A percentile compares a stretch with the other conserved stretches of the same genome.
phyloP scores from a whole-genome alignment of 805 yeast species.

The Yarrowia sp. region DNA sequence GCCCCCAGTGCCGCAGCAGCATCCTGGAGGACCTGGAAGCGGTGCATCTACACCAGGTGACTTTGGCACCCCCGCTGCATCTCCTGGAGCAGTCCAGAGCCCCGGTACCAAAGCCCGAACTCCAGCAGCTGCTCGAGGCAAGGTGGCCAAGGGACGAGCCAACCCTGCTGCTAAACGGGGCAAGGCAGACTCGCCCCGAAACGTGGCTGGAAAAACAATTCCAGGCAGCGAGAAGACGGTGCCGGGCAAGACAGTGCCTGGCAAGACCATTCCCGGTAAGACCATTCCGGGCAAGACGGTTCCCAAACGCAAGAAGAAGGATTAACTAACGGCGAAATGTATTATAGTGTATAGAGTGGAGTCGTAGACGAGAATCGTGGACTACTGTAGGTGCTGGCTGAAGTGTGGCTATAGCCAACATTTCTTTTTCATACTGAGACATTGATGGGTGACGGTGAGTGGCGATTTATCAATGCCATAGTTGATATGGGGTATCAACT shows the following conservation, averaged over 20 bases:
- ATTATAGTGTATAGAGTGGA: constrained; percentile 6
- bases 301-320: constrained; percentile 18
- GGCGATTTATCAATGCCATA: too few species aligned
- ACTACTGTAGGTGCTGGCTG: too few species aligned
- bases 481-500: too few species aligned
- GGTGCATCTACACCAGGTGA: background rate
- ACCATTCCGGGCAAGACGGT: constrained; percentile 17
- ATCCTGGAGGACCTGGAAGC: constrained; percentile 2
- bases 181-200: constrained; percentile 18
- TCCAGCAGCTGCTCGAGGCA: background rate
- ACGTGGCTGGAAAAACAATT: constrained; percentile 15
- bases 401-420: too few species aligned
- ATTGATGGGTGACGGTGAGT: too few species aligned
- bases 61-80: constrained; percentile 10
- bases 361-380: background rate
- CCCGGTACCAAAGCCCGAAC: constrained; percentile 12
- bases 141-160: constrained; percentile 8
- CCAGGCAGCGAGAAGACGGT: constrained; percentile 22
- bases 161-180: background rate
- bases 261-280: constrained; percentile 11
- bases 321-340: constrained; percentile 22
- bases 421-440: too few species aligned
- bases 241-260: constrained; percentile 7
- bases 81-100: background rate
- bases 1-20: background rate